Evolutionary conservation across 2,329 filamentous ascomycete species (phyloP), one percentile per base, ranked within the genome.

Genomic region (Scedosporium apiospermum): DNA sequence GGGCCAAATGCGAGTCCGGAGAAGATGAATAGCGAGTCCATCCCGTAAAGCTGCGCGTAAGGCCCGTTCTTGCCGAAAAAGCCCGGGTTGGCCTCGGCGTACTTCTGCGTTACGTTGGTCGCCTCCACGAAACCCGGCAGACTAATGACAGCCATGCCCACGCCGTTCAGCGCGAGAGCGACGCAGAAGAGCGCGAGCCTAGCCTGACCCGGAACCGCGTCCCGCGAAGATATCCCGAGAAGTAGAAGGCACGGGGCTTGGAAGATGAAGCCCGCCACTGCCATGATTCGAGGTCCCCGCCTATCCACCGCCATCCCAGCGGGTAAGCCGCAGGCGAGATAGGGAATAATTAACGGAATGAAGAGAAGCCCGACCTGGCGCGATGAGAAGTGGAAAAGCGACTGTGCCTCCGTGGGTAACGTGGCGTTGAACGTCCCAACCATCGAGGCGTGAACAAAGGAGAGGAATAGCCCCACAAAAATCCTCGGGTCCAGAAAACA

Each of bases 1-100:
- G 44, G 44, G 44, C 44, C 44, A 21, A 49, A 5, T 7, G 44
- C 18, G 14, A 49, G 44, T 12, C 44, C 44, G 9, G 44, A 2
- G n/a, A 21, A 49, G 16, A 21, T 6, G 1, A 21, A 49, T 3
- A 49, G 18, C 44, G 44, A 49, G 2, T 49, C 18, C 16, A 49
- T 18, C 44, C 44, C 44, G 44, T 63, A 62, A 2, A 65, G 58
- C n/a, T 65, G 63, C 14, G 64, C 64, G 18, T 64, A 65, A 14
- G 64, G 64, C 12, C 64, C 64, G 10, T 65, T 30, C 27, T 64
- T 21, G 12, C 49, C 63, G 41, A 65, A 65, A 23, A 64, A 63
- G 10, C 26, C 63, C 1, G 63, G 63, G 18, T 65, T 64, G 7
- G 64, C 57, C 49, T n/a, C 4, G 42, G 62, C 55, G 23, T 65